Evolutionary conservation across 2,329 filamentous ascomycete species (phyloP), one percentile per base, ranked within the genome.

Genomic region (Annulohypoxylon truncatum): DNA sequence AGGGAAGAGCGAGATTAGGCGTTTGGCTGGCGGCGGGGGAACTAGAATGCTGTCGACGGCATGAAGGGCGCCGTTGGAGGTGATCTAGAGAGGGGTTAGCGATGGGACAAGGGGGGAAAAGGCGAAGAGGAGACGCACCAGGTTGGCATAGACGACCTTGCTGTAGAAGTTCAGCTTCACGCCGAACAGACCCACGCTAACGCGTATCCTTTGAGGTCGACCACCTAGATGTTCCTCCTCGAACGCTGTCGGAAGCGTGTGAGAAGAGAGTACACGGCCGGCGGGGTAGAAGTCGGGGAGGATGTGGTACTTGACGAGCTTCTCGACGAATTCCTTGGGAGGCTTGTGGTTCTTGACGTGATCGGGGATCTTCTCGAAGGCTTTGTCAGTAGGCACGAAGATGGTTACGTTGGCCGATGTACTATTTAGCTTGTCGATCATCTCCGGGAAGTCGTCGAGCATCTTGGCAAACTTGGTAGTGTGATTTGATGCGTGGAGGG

Each of bases 101-200:
- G 7, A 9, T 24, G 4, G 6, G 5, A 13, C 42, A 53, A n/a
- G n/a, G 15, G 5, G 13, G 26, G 18, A 9, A 3, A 22, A 20
- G 33, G 33, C 15, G 13, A 33, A 8, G 18, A 8, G 26, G 28
- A n/a, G 13, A 79, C 86, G 68, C 81, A 92, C 89, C 71, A 96
- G 87, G 77, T 97, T 88, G 56, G 87, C 82, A 2, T 85, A 87
- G 3, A 94, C 80, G 31, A 97, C 81, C 69, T 87, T 89, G 79
- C 86, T 89, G 79, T 92, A 92, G 74, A 93, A 92, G 81, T 97
- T 97, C 72, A 97, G 77, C 9, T 84, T 85, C 1, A 94, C 80
- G 10, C 92, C 92, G 1, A 82, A 80, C 6, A 86, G 78, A 1
- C 87, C 84, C 26, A 92, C 80, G 52, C 90, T 87, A 10, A 90